Percentiles rank a stretch among this genome's conserved stretches.
Evolutionary conservation across 179 eudicot genomes (phyloP).

Genomic region (Beta corolliflora): DNA sequence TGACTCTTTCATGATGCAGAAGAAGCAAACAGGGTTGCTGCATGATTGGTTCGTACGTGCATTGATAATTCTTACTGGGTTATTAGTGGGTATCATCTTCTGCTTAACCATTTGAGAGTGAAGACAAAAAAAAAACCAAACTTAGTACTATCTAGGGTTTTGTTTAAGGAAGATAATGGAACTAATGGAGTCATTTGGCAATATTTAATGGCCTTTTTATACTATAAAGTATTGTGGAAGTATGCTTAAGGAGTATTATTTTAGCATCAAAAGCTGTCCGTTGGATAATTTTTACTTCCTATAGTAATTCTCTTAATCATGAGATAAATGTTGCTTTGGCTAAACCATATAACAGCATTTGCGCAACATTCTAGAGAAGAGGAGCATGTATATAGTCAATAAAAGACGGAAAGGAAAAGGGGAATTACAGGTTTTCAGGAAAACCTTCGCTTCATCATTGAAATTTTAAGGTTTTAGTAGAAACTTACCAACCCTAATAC

Average conservation of each 20-base stretch:
- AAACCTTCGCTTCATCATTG: not conserved
- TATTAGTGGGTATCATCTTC: conserved; percentile 19
- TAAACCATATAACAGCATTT: not conserved
- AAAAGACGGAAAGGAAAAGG: conserved; percentile 19
- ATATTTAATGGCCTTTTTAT: not conserved
- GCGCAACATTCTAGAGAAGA: conserved; percentile 5
- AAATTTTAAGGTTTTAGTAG: not conserved
- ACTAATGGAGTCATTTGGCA: conserved; percentile 7
- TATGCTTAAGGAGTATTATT: not conserved
- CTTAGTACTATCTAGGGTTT: conserved; percentile 33
- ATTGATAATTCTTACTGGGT: conserved; percentile 3
- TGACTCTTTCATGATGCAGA: conserved; percentile 61
- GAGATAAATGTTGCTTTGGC: not conserved
- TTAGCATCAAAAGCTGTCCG: conserved; percentile 7
- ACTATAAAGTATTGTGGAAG: not conserved
- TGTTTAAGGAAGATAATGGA: conserved; percentile 22
- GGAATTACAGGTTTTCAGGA: conserved; percentile 14
- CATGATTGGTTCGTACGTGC: conserved; percentile 31
- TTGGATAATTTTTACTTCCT: not conserved
- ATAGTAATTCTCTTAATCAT: not conserved
- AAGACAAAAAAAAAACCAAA: conserved; percentile 2
- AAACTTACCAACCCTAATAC: conserved; percentile 3
- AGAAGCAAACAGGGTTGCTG: conserved; percentile 52
- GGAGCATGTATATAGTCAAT: conserved; percentile 1
- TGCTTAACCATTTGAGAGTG: conserved; percentile 18